Base-by-base conservation (phyloP, 768 basidiomycete species). In the Roridomyces roridus region DNA sequence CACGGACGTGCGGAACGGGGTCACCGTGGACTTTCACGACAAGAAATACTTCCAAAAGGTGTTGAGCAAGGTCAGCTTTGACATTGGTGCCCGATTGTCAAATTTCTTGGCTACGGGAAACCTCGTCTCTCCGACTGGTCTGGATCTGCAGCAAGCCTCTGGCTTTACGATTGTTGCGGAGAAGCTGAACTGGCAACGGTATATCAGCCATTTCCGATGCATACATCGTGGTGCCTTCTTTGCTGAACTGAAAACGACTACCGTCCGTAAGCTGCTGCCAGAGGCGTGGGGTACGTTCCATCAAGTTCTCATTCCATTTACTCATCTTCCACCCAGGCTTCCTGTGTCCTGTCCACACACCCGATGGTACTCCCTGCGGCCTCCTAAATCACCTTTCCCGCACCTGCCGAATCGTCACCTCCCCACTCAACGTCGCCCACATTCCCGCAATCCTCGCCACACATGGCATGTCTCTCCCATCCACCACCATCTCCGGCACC, bases 191-290 rank as follows among this genome's bases (percentile, higher is more conserved):
- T 99, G 97, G 87, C 89, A 92, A 64, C 94, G 97, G 34, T 99
- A 98, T 73, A 94, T 99, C 72, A 92, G 91, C 68, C 97, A 99
- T 76, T 99, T 99, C 80, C 84, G 97, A 54, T 97, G 92, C 72
- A 94, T 99, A 26, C 97, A 99, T 75, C 92, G 97, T 75, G 97
- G 97, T 71, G 95, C 97, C 34, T 99, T 99, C 85, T 99, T 99
- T 70, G 92, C 96, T 7, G 95, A 98, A 72, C 85, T 98, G 50
- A 98, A 98, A 79, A 99, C 97, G 1, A 99, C 97, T 0, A 89
- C 94, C 20, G 97, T 99, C 51, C 88, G 97, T 60, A 98, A 98
- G 72, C 78, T 99, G 46, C 78, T 98, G 17, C 97, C 97, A 21
- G 97, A 99, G 74, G 92, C 96, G 29, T 99, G 97, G 97, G 97